Base-by-base conservation (phyloP, 2,329 filamentous ascomycete species). In the Fusarium metavorans region DNA sequence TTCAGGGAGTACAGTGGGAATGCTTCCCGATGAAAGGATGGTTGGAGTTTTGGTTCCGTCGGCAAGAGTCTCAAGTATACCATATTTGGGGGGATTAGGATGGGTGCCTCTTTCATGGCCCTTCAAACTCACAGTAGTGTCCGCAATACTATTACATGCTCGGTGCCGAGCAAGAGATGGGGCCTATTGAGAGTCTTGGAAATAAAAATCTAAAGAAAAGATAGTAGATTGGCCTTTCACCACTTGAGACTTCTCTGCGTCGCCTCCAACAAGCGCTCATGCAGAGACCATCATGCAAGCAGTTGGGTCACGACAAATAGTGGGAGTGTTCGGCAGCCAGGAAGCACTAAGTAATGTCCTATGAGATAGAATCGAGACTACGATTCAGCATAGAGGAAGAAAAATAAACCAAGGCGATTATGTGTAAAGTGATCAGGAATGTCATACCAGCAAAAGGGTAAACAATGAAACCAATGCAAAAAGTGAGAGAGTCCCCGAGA, bases 401-500 rank as follows among this genome's bases (percentile, higher is more conserved):
- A 32, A 10, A 32, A 32, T n/a, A 30, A 30, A 9, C 20, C 20
- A 20, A 20, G 20, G 20, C 20, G 20, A 20, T 20, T 20, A 20
- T 20, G 20, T 20, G 20, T 20, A 20, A 20, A 20, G 20, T 20
- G 20, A 20, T 20, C 20, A 20, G 20, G 20, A 20, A 20, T 20
- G 20, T 20, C 20, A 20, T 20, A 20, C 20, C 20, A 20, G 20
- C 20, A 20, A 20, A 20, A 20, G 20, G 20, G 20, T 20, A 20
- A 20, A 20, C 20, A 30, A 30, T 11, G 7, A 45, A 27, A 41
- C 35, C 35, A 20, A 35, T n/a, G 30, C 23, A 27, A 54, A 62
- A 54, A 41, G 25, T 6, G 6, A 5, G 7, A 32, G 8, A 25
- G n/a, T 71, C 69, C 69, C 70, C 68, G 68, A 71, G 60, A 72